Evolutionary conservation across 225 moss, liverwort and hornwort species (phyloP).

Genomic region (Ulota crispa): DNA sequence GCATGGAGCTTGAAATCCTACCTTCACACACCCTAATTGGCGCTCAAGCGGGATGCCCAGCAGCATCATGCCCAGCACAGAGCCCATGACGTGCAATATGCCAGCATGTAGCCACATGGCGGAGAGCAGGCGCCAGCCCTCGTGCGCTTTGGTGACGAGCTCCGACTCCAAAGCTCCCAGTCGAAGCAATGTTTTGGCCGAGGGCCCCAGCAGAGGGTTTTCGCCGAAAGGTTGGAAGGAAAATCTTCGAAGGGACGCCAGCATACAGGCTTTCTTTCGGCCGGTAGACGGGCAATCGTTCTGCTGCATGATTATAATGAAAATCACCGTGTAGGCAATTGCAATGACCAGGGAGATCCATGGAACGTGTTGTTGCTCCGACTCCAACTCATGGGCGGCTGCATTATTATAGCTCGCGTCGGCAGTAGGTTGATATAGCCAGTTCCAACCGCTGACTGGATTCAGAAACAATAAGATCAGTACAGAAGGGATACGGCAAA

Average conservation of each 20-base stretch:
- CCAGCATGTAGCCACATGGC: conserved; percentile 58
- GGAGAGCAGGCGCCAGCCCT: conserved; percentile 55
- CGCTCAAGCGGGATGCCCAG: conserved; percentile 55
- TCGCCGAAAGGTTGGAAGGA: conserved; percentile 52
- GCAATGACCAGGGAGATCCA: conserved; percentile 49
- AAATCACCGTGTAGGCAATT: conserved; percentile 37
- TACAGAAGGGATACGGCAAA: background rate
- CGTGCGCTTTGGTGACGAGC: conserved; percentile 39
- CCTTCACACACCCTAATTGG: conserved; percentile 47
- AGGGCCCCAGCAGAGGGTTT: conserved; percentile 56
- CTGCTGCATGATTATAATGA: conserved; percentile 49
- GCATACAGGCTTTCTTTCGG: conserved; percentile 20
- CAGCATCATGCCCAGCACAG: conserved; percentile 37
- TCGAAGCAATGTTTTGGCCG: conserved; percentile 33
- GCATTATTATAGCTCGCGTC: background rate
- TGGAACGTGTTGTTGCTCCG: conserved; percentile 30
- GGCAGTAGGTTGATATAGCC: conserved; percentile 19
- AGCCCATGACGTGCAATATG: conserved; percentile 35
- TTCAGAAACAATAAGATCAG: background rate
- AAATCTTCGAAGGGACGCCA: conserved; percentile 38
- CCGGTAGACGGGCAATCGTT: conserved; percentile 44
- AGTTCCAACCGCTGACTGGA: conserved; percentile 34
- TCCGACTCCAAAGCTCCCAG: conserved; percentile 54
- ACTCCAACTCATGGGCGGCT: conserved; percentile 11
- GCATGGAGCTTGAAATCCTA: conserved; percentile 3